Base-by-base conservation (phyloP, 176 grass and related monocot species). In the Lolium multiflorum region DNA sequence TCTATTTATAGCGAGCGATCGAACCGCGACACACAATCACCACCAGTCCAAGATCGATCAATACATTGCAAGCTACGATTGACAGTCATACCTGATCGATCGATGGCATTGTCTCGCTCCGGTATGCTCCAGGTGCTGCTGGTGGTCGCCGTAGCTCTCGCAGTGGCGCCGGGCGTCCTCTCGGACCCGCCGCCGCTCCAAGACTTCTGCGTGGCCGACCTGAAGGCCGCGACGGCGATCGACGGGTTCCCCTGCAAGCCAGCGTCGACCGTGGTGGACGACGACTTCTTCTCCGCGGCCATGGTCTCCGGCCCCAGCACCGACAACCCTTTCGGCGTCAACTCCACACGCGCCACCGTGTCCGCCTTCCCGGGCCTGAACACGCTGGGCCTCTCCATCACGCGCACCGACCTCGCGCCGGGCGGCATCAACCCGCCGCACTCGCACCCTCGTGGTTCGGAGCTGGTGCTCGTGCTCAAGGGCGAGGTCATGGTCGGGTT, bases 381-480 rank as follows among this genome's bases (percentile, higher is more conserved):
- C 74, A 95, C 94, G 49, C 91, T 95, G 49, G 91, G 94, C 62
- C 16, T 95, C 44, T 87, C 94, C 86, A 76, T 95, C 46, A 90
- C 87, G 70, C 91, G 94, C 78, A 59, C 60, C 51, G 91, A 95
- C 93, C 57, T 90, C 1, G 91, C 91, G 16, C 81, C 77, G 0
- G 88, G 74, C 5, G 94, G 94, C 1, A 66, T 95, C 57, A 95
- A 95, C 64, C 91, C 91, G 31, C 94, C 89, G 50, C 94, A 95
- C 80, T 89, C 78, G 26, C 94, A 95, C 80, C 91, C 94, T 17
- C 94, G 87, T 9, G 91, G 80, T 38, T 92, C 94, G 0, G 94
- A 95, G 91, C 84, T 95, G 8, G 85, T 89, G 21, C 73, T 90
- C 4, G 91, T 95, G 56, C 31, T 95, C 49, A 18, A 48, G 70